Percentiles rank a stretch among this genome's conserved stretches.
Evolutionary conservation across 2,329 filamentous ascomycete genomes (phyloP).

Genomic region (Colletotrichum sp.): DNA sequence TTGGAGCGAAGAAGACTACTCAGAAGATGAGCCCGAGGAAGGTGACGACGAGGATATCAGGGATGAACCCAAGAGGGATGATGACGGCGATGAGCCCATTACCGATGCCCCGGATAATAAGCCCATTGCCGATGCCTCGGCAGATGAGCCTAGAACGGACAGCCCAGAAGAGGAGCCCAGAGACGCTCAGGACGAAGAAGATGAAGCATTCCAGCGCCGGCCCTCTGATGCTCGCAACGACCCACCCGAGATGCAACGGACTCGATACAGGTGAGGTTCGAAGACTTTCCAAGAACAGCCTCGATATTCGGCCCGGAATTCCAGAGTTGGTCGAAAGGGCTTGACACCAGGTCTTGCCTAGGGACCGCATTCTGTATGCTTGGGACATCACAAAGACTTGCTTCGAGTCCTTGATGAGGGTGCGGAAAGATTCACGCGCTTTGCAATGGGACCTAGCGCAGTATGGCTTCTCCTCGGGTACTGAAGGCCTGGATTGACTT

Average conservation of each 20-base stretch:
- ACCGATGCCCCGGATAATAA: background rate
- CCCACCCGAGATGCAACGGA: background rate
- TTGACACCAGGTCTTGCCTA: background rate
- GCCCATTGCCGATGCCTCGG: too few species aligned
- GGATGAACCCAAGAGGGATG: background rate
- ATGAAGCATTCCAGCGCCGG: background rate
- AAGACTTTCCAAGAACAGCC: background rate
- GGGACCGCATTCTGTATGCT: background rate
- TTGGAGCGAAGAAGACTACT: background rate
- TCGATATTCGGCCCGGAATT: background rate
- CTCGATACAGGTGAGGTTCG: background rate
- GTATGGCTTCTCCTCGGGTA: fast-evolving
- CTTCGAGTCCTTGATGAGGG: background rate
- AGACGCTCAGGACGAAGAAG: fast-evolving
- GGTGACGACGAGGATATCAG: background rate
- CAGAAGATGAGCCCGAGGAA: background rate
- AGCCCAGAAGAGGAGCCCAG: background rate
- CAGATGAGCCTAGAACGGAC: background rate
- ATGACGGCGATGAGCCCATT: background rate
- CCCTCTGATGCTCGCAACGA: background rate
- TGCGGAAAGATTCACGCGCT: background rate
- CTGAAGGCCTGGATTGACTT: background rate
- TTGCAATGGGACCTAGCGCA: background rate
- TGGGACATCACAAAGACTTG: background rate
- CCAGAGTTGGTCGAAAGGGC: background rate